A percentile compares a stretch with the other conserved stretches of the same genome.
Evolutionary conservation across 441 rosid genomes (phyloP).

Genomic region (Eutrema salsugineum): DNA sequence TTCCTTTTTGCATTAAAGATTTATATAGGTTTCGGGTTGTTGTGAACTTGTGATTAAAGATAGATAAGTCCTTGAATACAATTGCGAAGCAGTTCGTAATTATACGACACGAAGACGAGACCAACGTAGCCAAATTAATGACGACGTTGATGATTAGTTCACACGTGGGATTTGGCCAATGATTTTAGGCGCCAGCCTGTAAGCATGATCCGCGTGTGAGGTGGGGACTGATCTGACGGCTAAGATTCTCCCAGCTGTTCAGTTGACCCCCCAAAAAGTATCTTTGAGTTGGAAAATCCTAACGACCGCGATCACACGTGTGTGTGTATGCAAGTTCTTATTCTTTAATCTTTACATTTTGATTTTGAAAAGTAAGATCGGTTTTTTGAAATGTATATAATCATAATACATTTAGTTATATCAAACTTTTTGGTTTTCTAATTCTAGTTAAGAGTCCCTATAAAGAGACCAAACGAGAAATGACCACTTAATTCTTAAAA

Average conservation of each 20-base stretch:
- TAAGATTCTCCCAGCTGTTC: slow-evolving; percentile 22
- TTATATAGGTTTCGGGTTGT: slow-evolving; percentile 11
- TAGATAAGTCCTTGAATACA: slow-evolving; percentile 6
- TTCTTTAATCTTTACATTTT: neutral
- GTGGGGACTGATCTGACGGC: slow-evolving; percentile 26
- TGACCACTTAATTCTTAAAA: neutral
- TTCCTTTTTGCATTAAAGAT: neutral
- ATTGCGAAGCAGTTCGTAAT: slow-evolving; percentile 2
- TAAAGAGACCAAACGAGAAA: neutral
- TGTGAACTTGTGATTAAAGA: neutral
- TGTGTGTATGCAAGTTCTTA: neutral
- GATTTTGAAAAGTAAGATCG: neutral
- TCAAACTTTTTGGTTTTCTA: neutral
- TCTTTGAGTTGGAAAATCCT: slow-evolving; percentile 8
- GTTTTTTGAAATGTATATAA: neutral
- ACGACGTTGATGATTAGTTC: slow-evolving; percentile 7
- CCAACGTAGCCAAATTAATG: slow-evolving; percentile 1
- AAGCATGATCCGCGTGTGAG: slow-evolving; percentile 10
- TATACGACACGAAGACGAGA: slow-evolving; percentile 19
- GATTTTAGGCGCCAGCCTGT: slow-evolving; percentile 3
- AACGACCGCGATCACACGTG: slow-evolving; percentile 17
- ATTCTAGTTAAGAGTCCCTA: neutral
- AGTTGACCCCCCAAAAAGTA: slow-evolving; percentile 9
- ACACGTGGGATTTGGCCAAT: slow-evolving; percentile 9
- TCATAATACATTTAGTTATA: neutral